A percentile compares a stretch with the other conserved stretches of the same genome.
Evolutionary conservation across 2,329 filamentous ascomycete genomes (phyloP).

Genomic region (Colletotrichum destructivum): DNA sequence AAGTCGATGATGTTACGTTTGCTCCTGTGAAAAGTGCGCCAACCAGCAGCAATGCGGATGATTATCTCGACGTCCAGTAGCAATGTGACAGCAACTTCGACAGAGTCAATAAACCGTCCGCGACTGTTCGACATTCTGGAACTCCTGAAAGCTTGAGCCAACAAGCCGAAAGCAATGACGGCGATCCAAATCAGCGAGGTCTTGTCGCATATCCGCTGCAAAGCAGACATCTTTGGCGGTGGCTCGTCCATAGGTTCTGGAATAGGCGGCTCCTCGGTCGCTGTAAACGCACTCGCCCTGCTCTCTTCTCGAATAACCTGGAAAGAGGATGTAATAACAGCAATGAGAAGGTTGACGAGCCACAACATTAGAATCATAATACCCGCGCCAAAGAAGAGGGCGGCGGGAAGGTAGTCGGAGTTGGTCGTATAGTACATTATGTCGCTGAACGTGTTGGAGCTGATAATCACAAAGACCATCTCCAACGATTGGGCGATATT

Average conservation of each 20-base stretch:
- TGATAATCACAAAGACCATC: constrained; percentile 98
- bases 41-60: constrained; percentile 83
- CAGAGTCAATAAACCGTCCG: constrained; percentile 76
- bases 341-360: constrained; percentile 94
- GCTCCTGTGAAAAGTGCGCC: constrained; percentile 83
- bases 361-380: constrained; percentile 96
- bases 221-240: constrained; percentile 53
- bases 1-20: constrained; percentile 87
- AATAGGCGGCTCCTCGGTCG: constrained; percentile 70
- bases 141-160: constrained; percentile 84
- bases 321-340: constrained; percentile 98
- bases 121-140: constrained; percentile 78
- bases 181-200: constrained; percentile 84
- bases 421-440: constrained; percentile 94
- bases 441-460: constrained; percentile 95
- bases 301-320: constrained; percentile 98
- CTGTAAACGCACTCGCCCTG: constrained; percentile 92
- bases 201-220: constrained; percentile 83
- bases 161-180: constrained; percentile 84
- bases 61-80: constrained; percentile 86
- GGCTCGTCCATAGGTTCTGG: constrained; percentile 42
- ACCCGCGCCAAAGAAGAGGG: constrained; percentile 80
- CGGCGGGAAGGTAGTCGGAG: constrained; percentile 89
- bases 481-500: constrained; percentile 94
- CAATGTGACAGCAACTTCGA: constrained; percentile 83